Conservation (phyloP, 2,329 filamentous ascomycete genomes). For the Pseudopithomyces maydicus region DNA sequence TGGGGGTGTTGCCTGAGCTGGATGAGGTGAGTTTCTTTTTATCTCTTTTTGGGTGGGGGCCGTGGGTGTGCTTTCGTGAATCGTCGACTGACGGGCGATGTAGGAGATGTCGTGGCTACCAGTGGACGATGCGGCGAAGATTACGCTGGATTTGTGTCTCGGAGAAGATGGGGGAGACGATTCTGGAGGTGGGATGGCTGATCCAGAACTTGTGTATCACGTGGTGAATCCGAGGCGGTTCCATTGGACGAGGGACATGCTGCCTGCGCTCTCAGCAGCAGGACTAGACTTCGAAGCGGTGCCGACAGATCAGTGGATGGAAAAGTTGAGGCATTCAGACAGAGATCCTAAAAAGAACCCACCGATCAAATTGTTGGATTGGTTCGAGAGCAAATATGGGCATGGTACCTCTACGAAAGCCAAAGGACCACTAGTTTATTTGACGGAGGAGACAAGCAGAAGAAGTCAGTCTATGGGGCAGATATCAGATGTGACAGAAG, state of each 20-base stretch:
- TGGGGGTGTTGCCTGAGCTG: constrained; percentile 54
- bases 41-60: not conserved
- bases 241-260: constrained; percentile 59
- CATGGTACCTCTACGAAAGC: constrained; percentile 8
- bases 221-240: constrained; percentile 57
- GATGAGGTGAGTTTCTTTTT: constrained; percentile 36
- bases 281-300: constrained; percentile 44
- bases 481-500: constrained; percentile 19
- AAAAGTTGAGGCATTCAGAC: constrained; percentile 24
- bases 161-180: not conserved
- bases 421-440: constrained; percentile 19
- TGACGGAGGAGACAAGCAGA: constrained; percentile 19
- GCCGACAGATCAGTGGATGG: constrained; percentile 31
- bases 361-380: constrained; percentile 34
- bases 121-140: constrained; percentile 49
- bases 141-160: constrained; percentile 31
- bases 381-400: constrained; percentile 37
- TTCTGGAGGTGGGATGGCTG: not conserved
- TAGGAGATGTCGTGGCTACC: constrained; percentile 47
- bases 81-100: too few relatives aligned
- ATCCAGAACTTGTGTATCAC: constrained; percentile 52
- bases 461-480: constrained; percentile 17
- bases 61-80: not conserved
- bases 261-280: constrained; percentile 54
- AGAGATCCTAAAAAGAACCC: constrained; percentile 30